Conservation (phyloP, 2,329 filamentous ascomycete species). For the Hypocreales sp. region DNA sequence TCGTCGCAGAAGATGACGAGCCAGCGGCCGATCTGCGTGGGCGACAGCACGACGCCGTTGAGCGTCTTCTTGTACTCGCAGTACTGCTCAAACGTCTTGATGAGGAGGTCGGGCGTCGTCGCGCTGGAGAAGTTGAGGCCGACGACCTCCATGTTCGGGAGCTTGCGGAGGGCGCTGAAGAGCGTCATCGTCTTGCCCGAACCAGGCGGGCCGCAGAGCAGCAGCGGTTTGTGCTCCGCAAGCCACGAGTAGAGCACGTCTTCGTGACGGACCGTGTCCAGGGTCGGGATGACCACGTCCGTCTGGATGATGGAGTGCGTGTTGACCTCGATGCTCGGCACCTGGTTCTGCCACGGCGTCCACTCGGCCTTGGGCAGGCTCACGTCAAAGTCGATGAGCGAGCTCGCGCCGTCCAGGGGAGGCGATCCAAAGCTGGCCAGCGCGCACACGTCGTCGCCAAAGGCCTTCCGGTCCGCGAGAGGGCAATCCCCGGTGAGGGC, state of each 20-base stretch:
- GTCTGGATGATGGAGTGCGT: conserved; percentile 97
- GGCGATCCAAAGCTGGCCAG: conserved; percentile 80
- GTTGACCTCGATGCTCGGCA: conserved; percentile 90
- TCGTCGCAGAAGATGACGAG: conserved; percentile 98
- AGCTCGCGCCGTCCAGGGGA: conserved; percentile 58
- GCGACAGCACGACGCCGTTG: conserved; percentile 88
- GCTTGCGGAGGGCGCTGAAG: conserved; percentile 90
- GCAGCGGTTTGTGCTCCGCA: conserved; percentile 90
- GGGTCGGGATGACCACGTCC: conserved; percentile 92
- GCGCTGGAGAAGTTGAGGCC: conserved; percentile 99
- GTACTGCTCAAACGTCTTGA: conserved; percentile 99
- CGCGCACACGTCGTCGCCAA: conserved; percentile 71
- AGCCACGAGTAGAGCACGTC: conserved; percentile 99
- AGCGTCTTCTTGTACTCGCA: conserved; percentile 99
- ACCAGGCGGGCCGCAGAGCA: conserved; percentile 92
- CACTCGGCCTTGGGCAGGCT: conserved; percentile 76
- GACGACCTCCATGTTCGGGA: conserved; percentile 98
- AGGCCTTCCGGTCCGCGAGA: conserved; percentile 69
- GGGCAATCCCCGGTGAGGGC: conserved; percentile 92
- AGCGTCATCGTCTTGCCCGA: conserved; percentile 99
- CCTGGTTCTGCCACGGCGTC: conserved; percentile 86
- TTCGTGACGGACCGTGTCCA: conserved; percentile 95
- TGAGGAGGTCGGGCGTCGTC: conserved; percentile 89
- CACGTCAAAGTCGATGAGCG: conserved; percentile 92
- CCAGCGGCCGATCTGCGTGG: conserved; percentile 94